These are phyloP conservation scores for Fagopyrum homotropicum DNA, from an alignment of 148 eudicot species.

Conservation along the genomic window DNA sequence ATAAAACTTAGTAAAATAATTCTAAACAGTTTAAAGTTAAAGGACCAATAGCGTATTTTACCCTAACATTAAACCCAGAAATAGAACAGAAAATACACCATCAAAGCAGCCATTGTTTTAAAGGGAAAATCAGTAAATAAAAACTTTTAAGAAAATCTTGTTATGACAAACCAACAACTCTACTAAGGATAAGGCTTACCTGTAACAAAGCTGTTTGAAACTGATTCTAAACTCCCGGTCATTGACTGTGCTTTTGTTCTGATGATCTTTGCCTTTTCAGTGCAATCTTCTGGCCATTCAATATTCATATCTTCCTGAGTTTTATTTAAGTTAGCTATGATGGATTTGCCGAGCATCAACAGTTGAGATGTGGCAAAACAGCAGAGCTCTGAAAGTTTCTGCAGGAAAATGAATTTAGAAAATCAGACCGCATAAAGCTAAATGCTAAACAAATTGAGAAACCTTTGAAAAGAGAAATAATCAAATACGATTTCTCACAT, in stretches of 20 bases:
- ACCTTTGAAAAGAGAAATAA: background rate
- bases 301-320: conserved; percentile 38
- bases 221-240: conserved; percentile 64
- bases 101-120: background rate
- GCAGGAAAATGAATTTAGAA: conserved; percentile 18
- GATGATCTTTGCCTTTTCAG: conserved; percentile 74
- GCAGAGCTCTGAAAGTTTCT: conserved; percentile 95
- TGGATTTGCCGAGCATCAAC: conserved; percentile 77
- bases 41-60: too few species aligned
- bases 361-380: conserved; percentile 82
- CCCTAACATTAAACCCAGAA: too few species aligned
- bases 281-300: conserved; percentile 90
- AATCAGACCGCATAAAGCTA: background rate
- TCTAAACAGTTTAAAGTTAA: too few species aligned
- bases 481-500: conserved; percentile 45
- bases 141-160: background rate
- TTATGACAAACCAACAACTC: background rate
- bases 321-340: conserved; percentile 67
- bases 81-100: too few species aligned
- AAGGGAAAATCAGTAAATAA: too few species aligned
- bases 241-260: conserved; percentile 67
- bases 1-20: too few species aligned
- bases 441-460: background rate
- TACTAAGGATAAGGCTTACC: conserved; percentile 30
- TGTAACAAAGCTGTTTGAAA: conserved; percentile 78